phyloP scores from a whole-genome alignment of 2,329 filamentous ascomycete species.

The Epichloe coenophiala region DNA sequence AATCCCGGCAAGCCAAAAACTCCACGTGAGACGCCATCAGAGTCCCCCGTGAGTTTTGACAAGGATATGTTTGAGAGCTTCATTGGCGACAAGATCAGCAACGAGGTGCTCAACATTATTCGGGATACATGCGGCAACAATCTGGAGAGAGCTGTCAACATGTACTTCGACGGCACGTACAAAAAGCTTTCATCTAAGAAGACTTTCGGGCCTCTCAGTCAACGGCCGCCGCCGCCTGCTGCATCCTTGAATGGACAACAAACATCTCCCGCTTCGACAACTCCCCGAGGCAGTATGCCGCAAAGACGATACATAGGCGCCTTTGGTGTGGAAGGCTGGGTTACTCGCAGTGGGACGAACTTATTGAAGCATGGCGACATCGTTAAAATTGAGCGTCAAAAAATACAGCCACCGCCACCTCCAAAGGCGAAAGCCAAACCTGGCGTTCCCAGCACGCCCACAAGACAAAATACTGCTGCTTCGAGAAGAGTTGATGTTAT shows the following conservation, averaged over 20 bases:
- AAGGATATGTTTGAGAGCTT: conserved; percentile 44
- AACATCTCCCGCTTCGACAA: background rate
- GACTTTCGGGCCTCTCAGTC: background rate
- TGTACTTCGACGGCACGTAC: conserved; percentile 59
- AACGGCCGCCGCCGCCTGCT: background rate
- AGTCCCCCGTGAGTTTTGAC: conserved; percentile 34
- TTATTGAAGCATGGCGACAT: conserved; percentile 68
- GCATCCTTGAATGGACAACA: background rate
- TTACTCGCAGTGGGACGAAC: conserved; percentile 66
- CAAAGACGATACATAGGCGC: conserved; percentile 66
- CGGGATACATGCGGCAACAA: conserved; percentile 41
- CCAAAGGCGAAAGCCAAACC: conserved; percentile 31
- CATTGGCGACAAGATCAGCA: conserved; percentile 41
- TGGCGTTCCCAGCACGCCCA: conserved; percentile 18
- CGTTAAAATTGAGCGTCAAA: conserved; percentile 78
- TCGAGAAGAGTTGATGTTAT: conserved; percentile 69
- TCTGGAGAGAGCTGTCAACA: conserved; percentile 51
- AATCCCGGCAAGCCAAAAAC: conserved; percentile 5
- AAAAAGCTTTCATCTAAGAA: conserved; percentile 28
- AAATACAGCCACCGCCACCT: conserved; percentile 46
- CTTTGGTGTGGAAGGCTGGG: conserved; percentile 85
- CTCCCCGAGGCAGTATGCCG: conserved; percentile 18
- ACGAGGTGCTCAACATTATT: conserved; percentile 35
- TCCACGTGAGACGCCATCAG: conserved; percentile 6
- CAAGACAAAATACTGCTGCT: conserved; percentile 31